These are phyloP conservation scores for Kockovaella imperatae DNA, from an alignment of 768 basidiomycete species.

Conservation along the genomic window DNA sequence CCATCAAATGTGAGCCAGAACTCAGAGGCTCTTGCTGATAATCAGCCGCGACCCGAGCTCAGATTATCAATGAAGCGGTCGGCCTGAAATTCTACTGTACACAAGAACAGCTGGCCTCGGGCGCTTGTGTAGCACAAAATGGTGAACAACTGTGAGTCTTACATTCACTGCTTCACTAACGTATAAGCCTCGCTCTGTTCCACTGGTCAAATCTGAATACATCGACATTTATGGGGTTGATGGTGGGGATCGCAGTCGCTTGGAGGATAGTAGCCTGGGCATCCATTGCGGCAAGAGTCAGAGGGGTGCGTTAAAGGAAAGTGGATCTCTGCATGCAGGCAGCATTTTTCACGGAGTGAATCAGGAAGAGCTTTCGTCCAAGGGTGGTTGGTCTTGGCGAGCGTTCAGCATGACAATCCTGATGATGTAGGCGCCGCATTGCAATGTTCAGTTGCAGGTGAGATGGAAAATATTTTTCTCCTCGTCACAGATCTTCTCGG, in stretches of 20 bases:
- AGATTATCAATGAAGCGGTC: slow-evolving; percentile 45
- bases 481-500: too few species aligned
- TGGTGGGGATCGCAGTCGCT: slow-evolving; percentile 29
- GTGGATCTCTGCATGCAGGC: too few species aligned
- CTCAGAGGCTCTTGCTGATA: background rate
- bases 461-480: too few species aligned
- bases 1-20: slow-evolving; percentile 13
- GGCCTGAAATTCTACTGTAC: slow-evolving; percentile 44
- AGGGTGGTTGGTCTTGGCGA: too few species aligned
- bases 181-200: slow-evolving; percentile 32
- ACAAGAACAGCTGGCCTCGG: slow-evolving; percentile 26
- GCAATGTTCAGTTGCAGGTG: too few species aligned
- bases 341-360: too few species aligned
- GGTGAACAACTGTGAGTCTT: slow-evolving; percentile 40
- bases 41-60: slow-evolving; percentile 37
- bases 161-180: background rate
- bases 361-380: too few species aligned
- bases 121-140: slow-evolving; percentile 43
- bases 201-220: slow-evolving; percentile 31
- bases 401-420: too few species aligned
- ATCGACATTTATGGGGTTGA: slow-evolving; percentile 28
- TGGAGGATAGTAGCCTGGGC: slow-evolving; percentile 36
- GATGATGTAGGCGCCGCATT: too few species aligned
- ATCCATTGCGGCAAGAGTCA: slow-evolving; percentile 18
- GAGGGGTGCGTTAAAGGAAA: slow-evolving; percentile 18